A percentile compares a stretch with the other conserved stretches of the same genome.
These are phyloP conservation scores for Vitellaria paradoxa DNA, from an alignment of 179 eudicot genomes.

Conservation along the genomic window DNA sequence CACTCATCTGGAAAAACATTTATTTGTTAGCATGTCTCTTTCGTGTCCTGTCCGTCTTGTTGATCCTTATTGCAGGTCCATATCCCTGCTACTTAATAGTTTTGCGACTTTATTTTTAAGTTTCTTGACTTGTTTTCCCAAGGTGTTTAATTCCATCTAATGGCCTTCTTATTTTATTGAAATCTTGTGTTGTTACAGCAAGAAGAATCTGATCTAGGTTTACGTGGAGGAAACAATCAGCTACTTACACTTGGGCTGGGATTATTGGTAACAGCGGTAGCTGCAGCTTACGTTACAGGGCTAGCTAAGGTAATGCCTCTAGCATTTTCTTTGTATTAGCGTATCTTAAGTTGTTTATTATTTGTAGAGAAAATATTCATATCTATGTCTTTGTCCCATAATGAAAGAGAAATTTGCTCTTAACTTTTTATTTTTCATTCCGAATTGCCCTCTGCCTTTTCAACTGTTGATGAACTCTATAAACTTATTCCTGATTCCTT, in stretches of 20 bases:
- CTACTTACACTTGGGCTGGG: conserved; percentile 88
- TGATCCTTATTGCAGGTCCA: no score
- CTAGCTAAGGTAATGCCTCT: conserved; percentile 69
- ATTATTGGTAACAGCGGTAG: conserved; percentile 76
- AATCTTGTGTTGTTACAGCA: conserved; percentile 46
- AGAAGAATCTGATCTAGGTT: conserved; percentile 69
- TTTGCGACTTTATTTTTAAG: neutral
- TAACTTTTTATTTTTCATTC: neutral
- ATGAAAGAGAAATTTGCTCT: neutral
- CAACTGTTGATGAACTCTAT: neutral
- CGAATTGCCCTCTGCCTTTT: neutral
- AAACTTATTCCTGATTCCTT: neutral
- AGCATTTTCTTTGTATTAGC: neutral
- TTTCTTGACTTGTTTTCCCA: neutral
- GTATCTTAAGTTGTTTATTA: neutral
- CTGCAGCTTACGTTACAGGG: conserved; percentile 83
- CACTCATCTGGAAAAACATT: no score
- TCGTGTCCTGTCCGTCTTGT: no score
- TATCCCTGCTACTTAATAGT: neutral
- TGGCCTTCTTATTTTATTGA: neutral
- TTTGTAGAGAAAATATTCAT: neutral
- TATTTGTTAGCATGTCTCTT: no score
- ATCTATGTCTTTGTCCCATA: neutral
- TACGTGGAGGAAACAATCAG: conserved; percentile 67
- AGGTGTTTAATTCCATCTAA: neutral